Evolutionary conservation across 345 rosid genomes (phyloP).

Genomic region (Anastatica hierochuntica): DNA sequence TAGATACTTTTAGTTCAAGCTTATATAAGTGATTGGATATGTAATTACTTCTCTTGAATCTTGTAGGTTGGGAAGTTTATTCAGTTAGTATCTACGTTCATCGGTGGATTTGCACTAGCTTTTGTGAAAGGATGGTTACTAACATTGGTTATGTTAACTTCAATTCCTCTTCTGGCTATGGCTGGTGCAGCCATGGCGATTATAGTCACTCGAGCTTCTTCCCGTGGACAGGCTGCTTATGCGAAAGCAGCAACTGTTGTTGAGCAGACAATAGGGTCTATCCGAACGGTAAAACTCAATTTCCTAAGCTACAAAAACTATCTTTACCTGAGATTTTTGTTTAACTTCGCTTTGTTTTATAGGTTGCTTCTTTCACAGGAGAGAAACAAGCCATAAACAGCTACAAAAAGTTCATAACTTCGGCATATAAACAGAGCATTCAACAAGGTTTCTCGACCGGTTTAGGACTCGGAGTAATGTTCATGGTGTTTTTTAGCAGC

Average conservation of each 20-base stretch:
- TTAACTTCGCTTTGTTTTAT: not conserved
- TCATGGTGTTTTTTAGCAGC: slow-evolving; percentile 28
- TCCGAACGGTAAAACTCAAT: slow-evolving; percentile 44
- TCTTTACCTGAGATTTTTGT: not conserved
- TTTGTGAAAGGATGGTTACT: slow-evolving; percentile 72
- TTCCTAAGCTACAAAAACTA: not conserved
- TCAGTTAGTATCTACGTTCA: slow-evolving; percentile 55
- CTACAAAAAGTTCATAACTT: slow-evolving; percentile 40
- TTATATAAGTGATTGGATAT: no score
- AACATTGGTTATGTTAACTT: slow-evolving; percentile 50
- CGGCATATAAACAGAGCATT: slow-evolving; percentile 43
- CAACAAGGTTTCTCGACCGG: slow-evolving; percentile 53
- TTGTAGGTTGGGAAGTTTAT: slow-evolving; percentile 72
- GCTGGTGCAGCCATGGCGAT: slow-evolving; percentile 52
- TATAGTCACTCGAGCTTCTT: slow-evolving; percentile 42
- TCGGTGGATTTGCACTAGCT: slow-evolving; percentile 58
- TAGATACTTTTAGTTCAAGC: no score
- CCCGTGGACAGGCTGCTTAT: slow-evolving; percentile 53
- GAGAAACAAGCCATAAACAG: slow-evolving; percentile 47
- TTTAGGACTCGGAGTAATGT: slow-evolving; percentile 40
- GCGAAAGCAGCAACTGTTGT: slow-evolving; percentile 62
- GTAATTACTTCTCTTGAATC: not conserved
- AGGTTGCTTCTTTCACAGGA: slow-evolving; percentile 82
- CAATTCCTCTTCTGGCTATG: slow-evolving; percentile 50
- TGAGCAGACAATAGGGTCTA: slow-evolving; percentile 67